A percentile compares a stretch with the other conserved stretches of the same genome.
phyloP scores from a whole-genome alignment of 2,329 filamentous ascomycete species.

The Cladosporium sp. region DNA sequence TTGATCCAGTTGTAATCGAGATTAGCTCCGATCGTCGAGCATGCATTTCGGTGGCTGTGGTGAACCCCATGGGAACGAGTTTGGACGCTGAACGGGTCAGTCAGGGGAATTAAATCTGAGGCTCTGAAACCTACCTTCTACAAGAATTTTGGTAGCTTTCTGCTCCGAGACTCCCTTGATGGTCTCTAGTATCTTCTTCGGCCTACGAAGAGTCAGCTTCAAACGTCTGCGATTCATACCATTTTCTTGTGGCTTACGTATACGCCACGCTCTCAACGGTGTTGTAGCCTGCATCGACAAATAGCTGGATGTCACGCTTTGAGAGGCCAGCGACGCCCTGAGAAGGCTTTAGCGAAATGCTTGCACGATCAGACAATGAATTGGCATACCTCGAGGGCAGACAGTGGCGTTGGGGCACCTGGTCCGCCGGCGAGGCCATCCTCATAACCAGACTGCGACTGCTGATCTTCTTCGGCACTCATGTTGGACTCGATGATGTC shows the following conservation, averaged over 20 bases:
- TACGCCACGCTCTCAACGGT: conserved; percentile 96
- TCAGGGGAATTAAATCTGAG: background rate
- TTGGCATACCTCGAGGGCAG: conserved; percentile 67
- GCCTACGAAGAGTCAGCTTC: conserved; percentile 36
- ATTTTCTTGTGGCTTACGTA: conserved; percentile 50
- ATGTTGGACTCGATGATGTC: conserved; percentile 24
- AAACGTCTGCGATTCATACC: background rate
- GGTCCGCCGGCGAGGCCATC: conserved; percentile 71
- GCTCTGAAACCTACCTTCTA: conserved; percentile 61
- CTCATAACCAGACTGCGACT: conserved; percentile 67
- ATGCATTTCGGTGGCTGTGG: conserved; percentile 98
- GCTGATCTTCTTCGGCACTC: conserved; percentile 50
- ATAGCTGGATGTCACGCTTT: conserved; percentile 89
- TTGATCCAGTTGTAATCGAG: conserved; percentile 95
- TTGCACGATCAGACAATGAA: background rate
- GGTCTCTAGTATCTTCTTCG: conserved; percentile 73
- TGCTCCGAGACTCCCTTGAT: conserved; percentile 98
- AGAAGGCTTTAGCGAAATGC: conserved; percentile 12
- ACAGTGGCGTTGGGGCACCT: conserved; percentile 86
- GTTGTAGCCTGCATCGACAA: conserved; percentile 87
- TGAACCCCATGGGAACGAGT: conserved; percentile 97
- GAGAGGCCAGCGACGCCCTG: conserved; percentile 84
- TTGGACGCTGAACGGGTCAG: conserved; percentile 63
- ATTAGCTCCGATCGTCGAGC: conserved; percentile 93
- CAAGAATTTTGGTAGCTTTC: conserved; percentile 85